Evolutionary conservation across 345 rosid genomes (phyloP).

Genomic region (Melastoma malabathricum): DNA sequence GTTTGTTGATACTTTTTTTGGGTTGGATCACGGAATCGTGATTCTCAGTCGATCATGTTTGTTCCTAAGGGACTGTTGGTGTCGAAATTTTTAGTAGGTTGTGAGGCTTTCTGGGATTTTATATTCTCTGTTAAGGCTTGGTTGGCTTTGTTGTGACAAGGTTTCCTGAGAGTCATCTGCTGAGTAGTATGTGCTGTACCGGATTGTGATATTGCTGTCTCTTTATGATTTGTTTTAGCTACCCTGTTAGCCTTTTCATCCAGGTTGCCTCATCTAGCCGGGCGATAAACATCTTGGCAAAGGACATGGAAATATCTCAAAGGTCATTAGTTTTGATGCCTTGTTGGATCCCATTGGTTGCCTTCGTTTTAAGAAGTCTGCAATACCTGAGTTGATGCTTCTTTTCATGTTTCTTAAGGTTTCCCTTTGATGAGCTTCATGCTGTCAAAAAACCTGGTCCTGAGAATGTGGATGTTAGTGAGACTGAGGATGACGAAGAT

Average conservation of each 20-base stretch:
- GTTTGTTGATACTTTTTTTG: neutral
- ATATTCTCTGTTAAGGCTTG: no score
- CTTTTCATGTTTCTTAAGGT: conserved; percentile 18
- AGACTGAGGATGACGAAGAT: conserved; percentile 40
- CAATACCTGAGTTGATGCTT: neutral
- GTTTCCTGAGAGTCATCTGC: no score
- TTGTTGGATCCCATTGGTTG: neutral
- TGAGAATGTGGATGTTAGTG: conserved; percentile 32
- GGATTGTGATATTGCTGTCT: no score
- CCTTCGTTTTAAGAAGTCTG: no score
- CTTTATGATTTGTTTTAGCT: neutral
- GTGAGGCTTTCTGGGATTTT: no score
- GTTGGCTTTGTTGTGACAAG: no score
- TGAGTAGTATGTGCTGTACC: no score
- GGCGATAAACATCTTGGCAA: conserved; percentile 12
- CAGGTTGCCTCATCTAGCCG: conserved; percentile 21
- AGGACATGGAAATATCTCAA: conserved; percentile 15
- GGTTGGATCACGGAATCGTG: neutral
- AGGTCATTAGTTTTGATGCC: conserved; percentile 18
- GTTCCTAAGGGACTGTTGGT: no score
- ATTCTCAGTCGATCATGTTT: no score
- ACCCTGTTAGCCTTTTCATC: conserved; percentile 1
- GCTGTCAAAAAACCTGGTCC: conserved; percentile 23
- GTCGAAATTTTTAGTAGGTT: no score
- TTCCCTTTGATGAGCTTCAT: conserved; percentile 25